A percentile compares a stretch with the other conserved stretches of the same genome.
Conservation (phyloP, 306 rosid genomes). For the Inga leiocalycina region DNA sequence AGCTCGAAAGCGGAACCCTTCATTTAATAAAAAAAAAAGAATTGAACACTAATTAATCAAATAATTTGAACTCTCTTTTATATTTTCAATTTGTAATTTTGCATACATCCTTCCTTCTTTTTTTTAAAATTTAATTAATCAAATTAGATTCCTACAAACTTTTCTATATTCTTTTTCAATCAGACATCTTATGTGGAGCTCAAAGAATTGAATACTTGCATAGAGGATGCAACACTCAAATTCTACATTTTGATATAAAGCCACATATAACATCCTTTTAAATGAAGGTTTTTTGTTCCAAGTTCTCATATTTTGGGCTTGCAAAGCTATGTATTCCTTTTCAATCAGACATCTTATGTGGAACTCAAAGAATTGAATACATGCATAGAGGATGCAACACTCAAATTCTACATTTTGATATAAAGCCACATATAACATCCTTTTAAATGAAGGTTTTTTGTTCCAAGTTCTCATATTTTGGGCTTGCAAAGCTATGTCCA, state of each 20-base stretch:
- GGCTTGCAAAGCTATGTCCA: conserved; percentile 36
- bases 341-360: no score
- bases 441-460: conserved; percentile 34
- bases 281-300: conserved; percentile 33
- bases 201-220: conserved; percentile 38
- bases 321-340: conserved; percentile 34
- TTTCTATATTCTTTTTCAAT: no score
- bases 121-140: no score
- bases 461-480: conserved; percentile 39
- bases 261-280: conserved; percentile 41
- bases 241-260: conserved; percentile 43
- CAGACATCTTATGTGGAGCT: neutral
- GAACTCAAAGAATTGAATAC: conserved; percentile 33
- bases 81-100: no score
- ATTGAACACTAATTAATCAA: no score
- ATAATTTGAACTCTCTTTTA: no score
- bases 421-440: conserved; percentile 43
- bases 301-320: conserved; percentile 39
- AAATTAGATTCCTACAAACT: no score
- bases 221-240: conserved; percentile 30
- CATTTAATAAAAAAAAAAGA: no score
- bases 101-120: no score
- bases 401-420: conserved; percentile 34
- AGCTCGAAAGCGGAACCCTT: no score
- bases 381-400: conserved; percentile 40